Evolutionary conservation across 495 filamentous ascomycete genomes (phyloP), one percentile per base, ranked within the genome.

Genomic region (Penicillium canescens): DNA sequence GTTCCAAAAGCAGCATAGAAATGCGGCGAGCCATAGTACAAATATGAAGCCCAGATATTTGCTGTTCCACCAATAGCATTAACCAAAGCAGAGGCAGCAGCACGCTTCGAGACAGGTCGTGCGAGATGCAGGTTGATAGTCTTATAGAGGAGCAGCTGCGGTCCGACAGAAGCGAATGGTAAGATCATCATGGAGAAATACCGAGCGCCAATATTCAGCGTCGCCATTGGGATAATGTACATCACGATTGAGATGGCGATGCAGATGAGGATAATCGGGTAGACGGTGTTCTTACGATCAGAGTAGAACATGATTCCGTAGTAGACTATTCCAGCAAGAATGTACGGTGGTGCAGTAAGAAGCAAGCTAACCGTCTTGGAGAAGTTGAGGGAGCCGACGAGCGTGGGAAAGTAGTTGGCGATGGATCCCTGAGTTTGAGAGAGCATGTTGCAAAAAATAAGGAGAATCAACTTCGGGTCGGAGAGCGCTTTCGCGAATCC

Each of bases 321-420:
- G 50, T 63, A 69, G 16, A 69, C 58, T 2, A 40, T 38, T 0
- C 55, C 63, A 4, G 66, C 66, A 8, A 66, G 60, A 43, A 69
- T 60, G 28, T 63, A 63, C 3, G 61, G 61, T 2, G 61, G 61
- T 14, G 54, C 61, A 3, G 61, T 71, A 14, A 63, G 24, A 46
- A 63, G 53, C 20, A 63, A 33, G 2, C 89, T 84, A 24, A 77
- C 60, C 36, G 88, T 82, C 16, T 79, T 77, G 54, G 64, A 70
- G 57, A 84, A 88, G 3, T 81, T 79, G 5, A 94, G 73, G 0
- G 87, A 90, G 31, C 73, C 76, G 11, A 92, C 87, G 9, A 92
- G 84, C 20, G 86, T 85, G 1, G 90, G 90, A 69, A 92, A 91
- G 77, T 92, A 92, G 65, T 92, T 91, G 14, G 59, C 59, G 33